phyloP scores from a whole-genome alignment of 306 rosid species.

The Vicia sativa region DNA sequence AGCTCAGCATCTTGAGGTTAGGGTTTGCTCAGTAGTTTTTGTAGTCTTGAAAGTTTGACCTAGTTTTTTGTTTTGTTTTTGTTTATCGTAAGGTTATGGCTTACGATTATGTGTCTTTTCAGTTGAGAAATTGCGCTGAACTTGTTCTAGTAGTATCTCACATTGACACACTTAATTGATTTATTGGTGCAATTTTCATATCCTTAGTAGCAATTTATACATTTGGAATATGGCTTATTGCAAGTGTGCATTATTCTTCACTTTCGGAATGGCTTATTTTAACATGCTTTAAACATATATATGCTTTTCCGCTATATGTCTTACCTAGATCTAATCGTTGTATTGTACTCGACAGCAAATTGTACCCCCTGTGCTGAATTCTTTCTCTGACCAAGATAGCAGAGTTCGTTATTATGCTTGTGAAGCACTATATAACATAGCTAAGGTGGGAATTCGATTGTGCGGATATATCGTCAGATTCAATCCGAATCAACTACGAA shows the following conservation, averaged over 20 bases:
- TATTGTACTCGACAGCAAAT: conserved; percentile 71
- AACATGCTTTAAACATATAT: conserved; percentile 10
- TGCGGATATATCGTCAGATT: conserved; percentile 32
- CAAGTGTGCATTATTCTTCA: conserved; percentile 15
- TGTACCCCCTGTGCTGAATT: conserved; percentile 86
- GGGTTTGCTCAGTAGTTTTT: conserved; percentile 16
- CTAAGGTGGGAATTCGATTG: conserved; percentile 70
- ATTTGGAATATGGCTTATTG: conserved; percentile 19
- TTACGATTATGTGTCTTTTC: background rate
- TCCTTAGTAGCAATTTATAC: background rate
- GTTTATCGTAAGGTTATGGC: conserved; percentile 4
- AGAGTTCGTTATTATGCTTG: conserved; percentile 99
- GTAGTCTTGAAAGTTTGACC: background rate
- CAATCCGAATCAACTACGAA: conserved; percentile 31
- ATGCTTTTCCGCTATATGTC: conserved; percentile 20
- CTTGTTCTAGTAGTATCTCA: conserved; percentile 2
- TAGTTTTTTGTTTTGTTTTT: background rate
- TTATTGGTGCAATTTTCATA: background rate
- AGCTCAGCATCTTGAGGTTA: conserved; percentile 97
- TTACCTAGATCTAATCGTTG: conserved; percentile 34
- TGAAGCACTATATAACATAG: conserved; percentile 94
- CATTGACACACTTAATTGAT: background rate
- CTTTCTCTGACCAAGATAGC: conserved; percentile 97
- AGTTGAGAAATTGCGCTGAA: background rate
- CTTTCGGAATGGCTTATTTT: conserved; percentile 31